Conservation (phyloP, 2,329 filamentous ascomycete genomes). For the Fonsecaea monophora region DNA sequence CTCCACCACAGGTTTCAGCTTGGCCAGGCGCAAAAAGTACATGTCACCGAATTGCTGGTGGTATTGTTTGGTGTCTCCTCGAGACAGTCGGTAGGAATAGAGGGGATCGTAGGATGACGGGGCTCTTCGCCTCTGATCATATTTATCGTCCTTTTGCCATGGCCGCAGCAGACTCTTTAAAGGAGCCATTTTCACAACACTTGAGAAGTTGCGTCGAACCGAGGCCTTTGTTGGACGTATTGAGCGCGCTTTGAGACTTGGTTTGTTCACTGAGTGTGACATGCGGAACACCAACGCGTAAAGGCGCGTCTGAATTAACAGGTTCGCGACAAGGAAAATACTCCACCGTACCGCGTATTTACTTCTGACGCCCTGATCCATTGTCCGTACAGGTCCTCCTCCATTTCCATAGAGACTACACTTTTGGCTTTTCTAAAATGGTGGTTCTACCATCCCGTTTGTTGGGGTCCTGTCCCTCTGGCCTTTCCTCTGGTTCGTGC, state of each 20-base stretch:
- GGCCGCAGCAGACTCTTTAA: constrained; percentile 29
- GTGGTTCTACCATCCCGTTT: background rate
- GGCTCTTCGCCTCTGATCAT: constrained; percentile 57
- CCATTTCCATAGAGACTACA: background rate
- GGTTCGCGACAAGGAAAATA: background rate
- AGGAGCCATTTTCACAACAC: constrained; percentile 23
- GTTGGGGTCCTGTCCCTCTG: background rate
- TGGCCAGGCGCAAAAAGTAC: constrained; percentile 90
- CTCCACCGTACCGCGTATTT: background rate
- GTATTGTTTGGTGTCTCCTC: constrained; percentile 71
- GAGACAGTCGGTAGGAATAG: constrained; percentile 74
- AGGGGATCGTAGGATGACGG: constrained; percentile 74
- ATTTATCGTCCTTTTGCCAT: constrained; percentile 45
- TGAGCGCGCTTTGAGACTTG: background rate
- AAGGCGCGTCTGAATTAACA: constrained; percentile 1
- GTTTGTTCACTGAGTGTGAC: background rate
- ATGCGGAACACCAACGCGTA: background rate
- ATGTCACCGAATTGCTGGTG: constrained; percentile 96
- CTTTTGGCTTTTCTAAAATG: background rate
- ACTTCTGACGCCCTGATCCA: too few relatives aligned
- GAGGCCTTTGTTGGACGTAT: background rate
- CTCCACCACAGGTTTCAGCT: constrained; percentile 84
- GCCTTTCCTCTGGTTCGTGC: background rate
- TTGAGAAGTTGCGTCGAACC: background rate
- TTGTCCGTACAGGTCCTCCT: background rate